phyloP scores from a whole-genome alignment of 306 rosid species.

The Vachellia collinsii region DNA sequence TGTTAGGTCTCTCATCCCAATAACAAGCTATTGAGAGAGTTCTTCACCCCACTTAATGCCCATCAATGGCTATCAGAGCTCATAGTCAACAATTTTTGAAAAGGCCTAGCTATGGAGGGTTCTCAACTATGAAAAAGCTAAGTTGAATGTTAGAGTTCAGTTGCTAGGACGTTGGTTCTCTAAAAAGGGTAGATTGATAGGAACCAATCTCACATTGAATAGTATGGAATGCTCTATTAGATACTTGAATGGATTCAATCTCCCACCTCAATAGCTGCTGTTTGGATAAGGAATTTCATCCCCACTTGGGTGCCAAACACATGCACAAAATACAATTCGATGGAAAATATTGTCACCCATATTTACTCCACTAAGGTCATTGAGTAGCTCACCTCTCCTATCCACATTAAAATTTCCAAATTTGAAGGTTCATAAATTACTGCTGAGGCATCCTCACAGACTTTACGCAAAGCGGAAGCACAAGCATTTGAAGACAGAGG shows the following conservation, averaged over 20 bases:
- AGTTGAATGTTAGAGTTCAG: not conserved
- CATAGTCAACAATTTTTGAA: not conserved
- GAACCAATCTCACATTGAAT: not conserved
- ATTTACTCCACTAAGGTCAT: slow-evolving; percentile 25
- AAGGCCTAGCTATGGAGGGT: not conserved
- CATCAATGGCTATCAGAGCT: not conserved
- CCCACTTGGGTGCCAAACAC: not conserved
- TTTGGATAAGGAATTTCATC: not conserved
- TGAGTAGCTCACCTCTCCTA: slow-evolving; percentile 81
- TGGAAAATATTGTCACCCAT: slow-evolving; percentile 29
- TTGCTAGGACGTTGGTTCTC: not conserved
- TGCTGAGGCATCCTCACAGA: slow-evolving; percentile 87
- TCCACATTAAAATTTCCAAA: slow-evolving; percentile 95
- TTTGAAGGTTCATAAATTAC: slow-evolving; percentile 85
- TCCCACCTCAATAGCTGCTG: not conserved
- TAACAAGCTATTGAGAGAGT: not conserved
- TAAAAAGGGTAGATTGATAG: not conserved
- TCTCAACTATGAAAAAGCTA: not conserved
- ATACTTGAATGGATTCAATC: not conserved
- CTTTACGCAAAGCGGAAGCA: slow-evolving; percentile 85
- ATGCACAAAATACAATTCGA: slow-evolving; percentile 22
- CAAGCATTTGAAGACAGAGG: slow-evolving; percentile 84
- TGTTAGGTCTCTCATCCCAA: not conserved
- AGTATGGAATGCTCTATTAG: not conserved
- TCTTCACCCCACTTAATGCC: not conserved